These are phyloP conservation scores for Fusarium beomiforme DNA, from an alignment of 2,329 filamentous ascomycete species.

Conservation along the genomic window DNA sequence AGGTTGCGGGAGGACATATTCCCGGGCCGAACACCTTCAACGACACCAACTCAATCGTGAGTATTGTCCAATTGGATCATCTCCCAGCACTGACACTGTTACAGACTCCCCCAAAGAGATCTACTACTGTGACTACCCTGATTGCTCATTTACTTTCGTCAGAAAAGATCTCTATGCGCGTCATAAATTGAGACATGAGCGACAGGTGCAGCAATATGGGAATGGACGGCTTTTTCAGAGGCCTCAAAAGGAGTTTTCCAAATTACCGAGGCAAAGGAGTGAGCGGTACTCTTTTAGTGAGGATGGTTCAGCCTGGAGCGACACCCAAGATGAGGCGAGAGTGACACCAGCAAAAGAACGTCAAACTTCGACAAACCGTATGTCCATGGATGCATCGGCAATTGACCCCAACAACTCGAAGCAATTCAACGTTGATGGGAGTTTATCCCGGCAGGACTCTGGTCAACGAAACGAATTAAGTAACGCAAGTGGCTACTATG, in stretches of 20 bases:
- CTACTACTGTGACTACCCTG: constrained; percentile 44
- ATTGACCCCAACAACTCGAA: constrained; percentile 3
- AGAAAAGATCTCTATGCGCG: constrained; percentile 44
- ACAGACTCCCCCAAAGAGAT: constrained; percentile 44
- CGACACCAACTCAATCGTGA: constrained; percentile 43
- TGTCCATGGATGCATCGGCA: constrained; percentile 17
- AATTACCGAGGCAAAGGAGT: constrained; percentile 29
- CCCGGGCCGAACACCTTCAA: constrained; percentile 43
- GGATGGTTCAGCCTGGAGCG: constrained; percentile 43
- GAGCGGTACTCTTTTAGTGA: constrained; percentile 42
- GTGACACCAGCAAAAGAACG: constrained; percentile 33
- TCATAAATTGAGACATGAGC: constrained; percentile 43
- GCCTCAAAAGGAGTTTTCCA: constrained; percentile 40
- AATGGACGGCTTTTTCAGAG: constrained; percentile 41
- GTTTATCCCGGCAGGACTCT: constrained; percentile 21
- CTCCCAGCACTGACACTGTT: constrained; percentile 18
- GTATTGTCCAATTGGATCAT: background rate
- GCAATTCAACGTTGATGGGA: constrained; percentile 2
- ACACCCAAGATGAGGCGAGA: constrained; percentile 41
- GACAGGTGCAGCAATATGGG: constrained; percentile 42
- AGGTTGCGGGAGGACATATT: constrained; percentile 44
- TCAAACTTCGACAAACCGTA: background rate
- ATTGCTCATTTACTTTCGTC: constrained; percentile 44
- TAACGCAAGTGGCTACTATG: constrained; percentile 24
- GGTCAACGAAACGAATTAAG: constrained; percentile 23